Base-by-base conservation (phyloP, 768 basidiomycete species). In the Tricholoma flavovirens region DNA sequence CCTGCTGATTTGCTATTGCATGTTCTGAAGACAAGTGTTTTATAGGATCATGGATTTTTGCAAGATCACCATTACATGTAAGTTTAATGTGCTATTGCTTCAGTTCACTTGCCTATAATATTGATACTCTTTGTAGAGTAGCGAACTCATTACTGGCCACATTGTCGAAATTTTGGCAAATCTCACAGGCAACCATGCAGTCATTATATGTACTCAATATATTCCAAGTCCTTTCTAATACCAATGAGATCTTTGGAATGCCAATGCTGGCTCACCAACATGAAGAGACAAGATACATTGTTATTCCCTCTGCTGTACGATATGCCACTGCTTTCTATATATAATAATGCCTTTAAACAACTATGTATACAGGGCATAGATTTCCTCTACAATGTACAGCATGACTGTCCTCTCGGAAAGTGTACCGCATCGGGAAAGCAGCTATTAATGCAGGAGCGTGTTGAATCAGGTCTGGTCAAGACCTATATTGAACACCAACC, bases 41-140 rank as follows among this genome's bases (percentile, higher is more conserved):
- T n/a, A 49, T 57, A 26, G 59, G 59, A 15, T 62, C 59, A 4
- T 69, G 66, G 67, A 61, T 68, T 5, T 62, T 67, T 58, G 66
- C 64, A 21, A 60, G 33, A 29, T 62, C 64, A 8, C 59, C 61
- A 14, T 49, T 62, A 22, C 33, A 36, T 29, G 59, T 60, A 54
- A 49, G 58, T 54, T 36, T 14, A 50, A 1, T 46, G 2, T 26
- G 19, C 40, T 30, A 29, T 26, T 43, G 40, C 29, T 12, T 21
- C 5, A 24, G 51, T n/a, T n/a, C n/a, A 29, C 29, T 57, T 49
- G 14, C n/a, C 19, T 4, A n/a, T n/a, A n/a, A n/a, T 24, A 32
- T 36, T 10, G 46, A 46, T 48, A 46, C 26, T 49, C 30, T 43
- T 52, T 19, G 26, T 53, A 42, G 48, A 24, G 9, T 21, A 56